A percentile compares a stretch with the other conserved stretches of the same genome.
Evolutionary conservation across 2,329 filamentous ascomycete genomes (phyloP).

Genomic region (Thielaviopsis euricoi): DNA sequence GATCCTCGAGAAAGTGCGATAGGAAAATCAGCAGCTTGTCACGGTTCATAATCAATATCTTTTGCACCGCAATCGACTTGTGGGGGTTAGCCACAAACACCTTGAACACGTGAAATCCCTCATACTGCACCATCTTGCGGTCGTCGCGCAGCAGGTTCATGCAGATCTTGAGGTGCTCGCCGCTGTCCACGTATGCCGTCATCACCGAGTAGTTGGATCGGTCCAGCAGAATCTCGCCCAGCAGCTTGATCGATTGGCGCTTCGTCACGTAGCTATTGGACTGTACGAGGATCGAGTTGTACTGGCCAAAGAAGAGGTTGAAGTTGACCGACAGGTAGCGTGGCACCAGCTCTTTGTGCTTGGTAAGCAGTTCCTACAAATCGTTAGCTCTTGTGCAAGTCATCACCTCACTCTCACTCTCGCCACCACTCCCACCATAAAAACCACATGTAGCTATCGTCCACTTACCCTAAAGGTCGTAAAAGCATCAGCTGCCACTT

Average conservation of each 20-base stretch:
- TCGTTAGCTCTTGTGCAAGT: not conserved
- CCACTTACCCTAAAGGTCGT: conserved; percentile 74
- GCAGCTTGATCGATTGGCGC: conserved; percentile 89
- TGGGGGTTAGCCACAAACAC: conserved; percentile 98
- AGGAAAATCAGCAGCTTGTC: conserved; percentile 81
- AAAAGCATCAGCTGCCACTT: conserved; percentile 93
- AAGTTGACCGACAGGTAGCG: conserved; percentile 83
- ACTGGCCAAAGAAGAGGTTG: conserved; percentile 78
- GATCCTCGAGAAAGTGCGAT: conserved; percentile 80
- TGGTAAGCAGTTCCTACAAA: conserved; percentile 71
- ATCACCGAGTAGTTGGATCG: conserved; percentile 95
- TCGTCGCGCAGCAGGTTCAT: conserved; percentile 96
- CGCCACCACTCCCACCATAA: not conserved
- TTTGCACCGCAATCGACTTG: conserved; percentile 90
- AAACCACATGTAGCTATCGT: not conserved
- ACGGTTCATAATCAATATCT: conserved; percentile 90
- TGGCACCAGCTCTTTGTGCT: conserved; percentile 81
- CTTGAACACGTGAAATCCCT: conserved; percentile 98
- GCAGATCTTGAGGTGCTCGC: conserved; percentile 91
- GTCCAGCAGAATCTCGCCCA: conserved; percentile 88
- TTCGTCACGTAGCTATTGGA: conserved; percentile 97
- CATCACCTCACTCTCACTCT: not conserved
- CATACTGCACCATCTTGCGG: conserved; percentile 97
- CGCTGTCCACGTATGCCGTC: conserved; percentile 89
- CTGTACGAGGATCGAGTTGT: conserved; percentile 75